Conservation (phyloP, 768 basidiomycete species). For the Artomyces pyxidatus region DNA sequence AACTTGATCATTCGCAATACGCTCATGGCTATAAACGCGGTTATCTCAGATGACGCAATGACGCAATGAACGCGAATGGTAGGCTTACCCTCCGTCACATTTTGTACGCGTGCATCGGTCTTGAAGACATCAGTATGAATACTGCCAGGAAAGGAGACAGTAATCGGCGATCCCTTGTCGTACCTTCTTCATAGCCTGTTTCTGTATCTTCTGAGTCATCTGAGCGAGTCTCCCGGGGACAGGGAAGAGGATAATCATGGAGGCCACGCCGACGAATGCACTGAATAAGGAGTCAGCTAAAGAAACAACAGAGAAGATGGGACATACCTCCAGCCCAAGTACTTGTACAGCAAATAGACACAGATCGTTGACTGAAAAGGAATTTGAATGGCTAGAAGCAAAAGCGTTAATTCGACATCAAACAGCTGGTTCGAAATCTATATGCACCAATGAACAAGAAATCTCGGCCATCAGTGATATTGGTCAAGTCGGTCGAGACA, state of each 20-base stretch:
- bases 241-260: slow-evolving; percentile 33
- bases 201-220: slow-evolving; percentile 27
- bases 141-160: too few relatives aligned
- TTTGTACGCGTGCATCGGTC: slow-evolving; percentile 42
- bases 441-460: slow-evolving; percentile 13
- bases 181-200: slow-evolving; percentile 33
- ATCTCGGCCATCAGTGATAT: slow-evolving; percentile 21
- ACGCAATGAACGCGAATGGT: too few relatives aligned
- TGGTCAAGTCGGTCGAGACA: slow-evolving; percentile 52
- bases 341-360: slow-evolving; percentile 32
- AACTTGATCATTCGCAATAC: slow-evolving; percentile 46
- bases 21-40: slow-evolving; percentile 26
- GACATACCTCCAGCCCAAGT: slow-evolving; percentile 43
- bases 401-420: too few relatives aligned
- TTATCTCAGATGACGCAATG: too few relatives aligned
- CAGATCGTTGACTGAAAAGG: slow-evolving; percentile 35
- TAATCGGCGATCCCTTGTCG: neutral
- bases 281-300: too few relatives aligned
- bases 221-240: slow-evolving; percentile 33
- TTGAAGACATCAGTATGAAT: too few relatives aligned
- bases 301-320: too few relatives aligned
- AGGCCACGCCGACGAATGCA: slow-evolving; percentile 33
- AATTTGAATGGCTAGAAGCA: slow-evolving; percentile 28
- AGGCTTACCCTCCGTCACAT: slow-evolving; percentile 33
- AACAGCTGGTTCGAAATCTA: too few relatives aligned